phyloP scores from a whole-genome alignment of 176 grass and related monocot species.

The Microstegium vimineum region DNA sequence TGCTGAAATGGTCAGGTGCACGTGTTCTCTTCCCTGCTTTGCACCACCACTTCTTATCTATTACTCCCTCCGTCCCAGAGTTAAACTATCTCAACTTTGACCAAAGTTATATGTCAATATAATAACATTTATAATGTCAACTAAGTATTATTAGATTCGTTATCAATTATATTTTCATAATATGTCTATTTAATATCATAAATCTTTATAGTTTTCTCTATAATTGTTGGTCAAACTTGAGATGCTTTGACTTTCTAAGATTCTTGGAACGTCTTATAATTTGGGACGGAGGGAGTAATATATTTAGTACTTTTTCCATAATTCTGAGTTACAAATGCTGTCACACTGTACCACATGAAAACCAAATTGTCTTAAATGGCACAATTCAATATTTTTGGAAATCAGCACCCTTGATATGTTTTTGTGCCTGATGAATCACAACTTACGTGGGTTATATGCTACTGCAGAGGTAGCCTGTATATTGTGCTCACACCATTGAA shows the following conservation, averaged over 20 bases:
- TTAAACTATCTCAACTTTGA: no score
- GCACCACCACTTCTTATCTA: not conserved
- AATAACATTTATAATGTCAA: no score
- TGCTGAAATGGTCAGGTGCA: constrained; percentile 97
- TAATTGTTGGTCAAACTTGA: no score
- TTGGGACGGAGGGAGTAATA: no score
- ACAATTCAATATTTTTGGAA: not conserved
- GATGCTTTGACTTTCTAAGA: no score
- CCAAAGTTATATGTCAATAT: no score
- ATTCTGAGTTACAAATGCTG: constrained; percentile 1
- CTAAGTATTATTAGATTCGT: no score
- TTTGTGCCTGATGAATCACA: not conserved
- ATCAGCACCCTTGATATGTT: not conserved
- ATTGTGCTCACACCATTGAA: not conserved
- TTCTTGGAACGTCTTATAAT: no score
- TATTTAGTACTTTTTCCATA: not conserved
- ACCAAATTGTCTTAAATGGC: not conserved
- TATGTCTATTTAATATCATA: no score
- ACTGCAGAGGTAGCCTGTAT: not conserved
- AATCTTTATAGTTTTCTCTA: no score
- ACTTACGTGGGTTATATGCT: not conserved
- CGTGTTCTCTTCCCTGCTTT: constrained; percentile 32
- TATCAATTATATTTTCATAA: no score
- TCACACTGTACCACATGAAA: not conserved
- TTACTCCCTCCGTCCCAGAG: no score